A percentile compares a stretch with the other conserved stretches of the same genome.
Conservation (phyloP, 805 yeast species). For the Pichia sporocuriosa region DNA sequence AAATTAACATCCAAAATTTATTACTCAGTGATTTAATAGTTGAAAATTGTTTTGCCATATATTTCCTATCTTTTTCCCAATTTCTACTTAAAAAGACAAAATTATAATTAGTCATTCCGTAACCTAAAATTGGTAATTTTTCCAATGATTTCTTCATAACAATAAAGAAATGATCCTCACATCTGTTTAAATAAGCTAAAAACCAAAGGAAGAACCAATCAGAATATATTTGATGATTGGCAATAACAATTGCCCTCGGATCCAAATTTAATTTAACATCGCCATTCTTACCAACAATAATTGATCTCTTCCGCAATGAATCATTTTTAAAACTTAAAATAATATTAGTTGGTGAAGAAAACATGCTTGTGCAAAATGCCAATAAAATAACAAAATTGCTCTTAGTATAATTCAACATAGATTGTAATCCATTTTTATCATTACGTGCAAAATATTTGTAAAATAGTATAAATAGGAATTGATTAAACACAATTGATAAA, state of each 20-base stretch:
- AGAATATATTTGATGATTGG: conserved; percentile 91
- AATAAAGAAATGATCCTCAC: conserved; percentile 61
- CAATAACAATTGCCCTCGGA: conserved; percentile 44
- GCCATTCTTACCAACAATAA: conserved; percentile 9
- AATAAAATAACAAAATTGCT: conserved; percentile 49
- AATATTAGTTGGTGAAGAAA: conserved; percentile 47
- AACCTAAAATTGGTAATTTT: conserved; percentile 69
- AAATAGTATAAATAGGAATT: conserved; percentile 31
- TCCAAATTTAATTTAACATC: conserved; percentile 18
- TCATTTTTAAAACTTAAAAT: conserved; percentile 35
- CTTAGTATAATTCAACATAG: conserved; percentile 48
- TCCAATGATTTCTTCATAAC: conserved; percentile 70
- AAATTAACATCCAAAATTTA: conserved; percentile 61
- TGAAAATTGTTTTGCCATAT: conserved; percentile 48
- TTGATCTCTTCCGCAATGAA: conserved; percentile 5
- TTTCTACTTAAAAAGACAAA: conserved; percentile 79
- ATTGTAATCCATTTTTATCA: conserved; percentile 31
- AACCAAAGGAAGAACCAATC: conserved; percentile 96
- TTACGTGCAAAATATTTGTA: no score
- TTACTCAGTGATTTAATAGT: conserved; percentile 35
- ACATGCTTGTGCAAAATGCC: conserved; percentile 38
- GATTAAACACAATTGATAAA: conserved; percentile 41
- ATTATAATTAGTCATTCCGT: conserved; percentile 73
- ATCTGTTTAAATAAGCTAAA: conserved; percentile 59
- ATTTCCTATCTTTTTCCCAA: conserved; percentile 71